A percentile compares a stretch with the other conserved stretches of the same genome.
Evolutionary conservation across 805 yeast species (phyloP).

Genomic region (Wickerhamiella azymoides): DNA sequence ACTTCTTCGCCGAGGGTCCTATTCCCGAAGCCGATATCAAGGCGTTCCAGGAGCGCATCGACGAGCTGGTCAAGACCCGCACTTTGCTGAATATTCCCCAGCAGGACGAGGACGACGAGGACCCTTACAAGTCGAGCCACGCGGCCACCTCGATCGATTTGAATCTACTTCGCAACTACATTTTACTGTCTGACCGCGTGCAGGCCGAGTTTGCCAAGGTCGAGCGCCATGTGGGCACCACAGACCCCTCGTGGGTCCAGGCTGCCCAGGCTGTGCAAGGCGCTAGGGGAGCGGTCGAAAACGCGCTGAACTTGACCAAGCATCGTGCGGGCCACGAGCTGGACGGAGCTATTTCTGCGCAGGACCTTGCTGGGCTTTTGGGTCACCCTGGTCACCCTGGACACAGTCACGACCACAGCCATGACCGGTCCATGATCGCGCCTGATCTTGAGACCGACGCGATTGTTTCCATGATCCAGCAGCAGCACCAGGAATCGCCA

Average conservation of each 20-base stretch:
- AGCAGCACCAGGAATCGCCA: background rate
- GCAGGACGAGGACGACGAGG: conserved; percentile 5
- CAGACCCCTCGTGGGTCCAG: conserved; percentile 7
- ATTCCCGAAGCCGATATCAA: conserved; percentile 4
- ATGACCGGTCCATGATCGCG: background rate
- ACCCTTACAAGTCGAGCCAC: background rate
- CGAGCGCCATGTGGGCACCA: conserved; percentile 8
- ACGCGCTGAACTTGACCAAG: conserved; percentile 7
- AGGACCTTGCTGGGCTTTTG: conserved; percentile 1
- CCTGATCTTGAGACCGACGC: background rate
- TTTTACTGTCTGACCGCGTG: conserved; percentile 3
- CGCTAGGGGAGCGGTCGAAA: background rate
- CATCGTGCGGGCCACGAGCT: conserved; percentile 7
- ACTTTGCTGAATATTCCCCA: conserved; percentile 2
- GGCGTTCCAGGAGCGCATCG: conserved; percentile 7
- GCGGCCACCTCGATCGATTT: conserved; percentile 4
- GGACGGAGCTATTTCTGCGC: conserved; percentile 1
- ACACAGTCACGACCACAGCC: too few relatives aligned
- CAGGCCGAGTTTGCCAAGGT: conserved; percentile 5
- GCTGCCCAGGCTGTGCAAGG: background rate
- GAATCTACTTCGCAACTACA: conserved; percentile 6
- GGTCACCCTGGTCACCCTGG: background rate
- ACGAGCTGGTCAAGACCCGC: conserved; percentile 8
- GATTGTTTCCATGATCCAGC: background rate
- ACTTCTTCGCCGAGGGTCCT: conserved; percentile 3